Conservation (phyloP, 2,329 filamentous ascomycete species). For the Sporothrix brasiliensis region DNA sequence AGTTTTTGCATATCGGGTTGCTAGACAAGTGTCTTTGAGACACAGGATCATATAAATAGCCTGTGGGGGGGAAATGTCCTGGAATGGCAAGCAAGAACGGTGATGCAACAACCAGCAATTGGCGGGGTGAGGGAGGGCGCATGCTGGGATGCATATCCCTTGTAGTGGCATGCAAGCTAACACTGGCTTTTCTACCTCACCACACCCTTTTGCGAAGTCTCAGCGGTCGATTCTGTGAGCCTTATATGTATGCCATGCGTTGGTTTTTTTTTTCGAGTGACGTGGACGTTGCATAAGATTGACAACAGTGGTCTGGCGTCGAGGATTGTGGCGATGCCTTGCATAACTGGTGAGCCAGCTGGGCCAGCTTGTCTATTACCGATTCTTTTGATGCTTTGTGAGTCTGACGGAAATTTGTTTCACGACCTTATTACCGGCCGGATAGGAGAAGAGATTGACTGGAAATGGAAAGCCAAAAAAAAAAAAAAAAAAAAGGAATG, state of each 20-base stretch:
- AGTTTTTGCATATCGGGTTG: neutral
- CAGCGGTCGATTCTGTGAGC: neutral
- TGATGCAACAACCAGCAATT: neutral
- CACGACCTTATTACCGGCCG: neutral
- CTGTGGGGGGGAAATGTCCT: neutral
- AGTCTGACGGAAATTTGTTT: neutral
- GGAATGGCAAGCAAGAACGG: neutral
- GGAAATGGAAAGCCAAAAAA: neutral
- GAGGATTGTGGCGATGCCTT: constrained; percentile 18
- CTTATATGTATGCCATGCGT: neutral
- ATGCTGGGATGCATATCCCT: constrained; percentile 6
- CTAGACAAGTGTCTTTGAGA: neutral
- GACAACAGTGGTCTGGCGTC: neutral
- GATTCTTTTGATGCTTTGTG: neutral
- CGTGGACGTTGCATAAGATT: constrained; percentile 17
- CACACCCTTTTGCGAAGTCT: constrained; percentile 27
- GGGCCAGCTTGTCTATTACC: neutral
- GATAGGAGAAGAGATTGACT: neutral
- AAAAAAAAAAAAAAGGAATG: neutral
- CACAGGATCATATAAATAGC: neutral
- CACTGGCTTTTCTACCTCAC: constrained; percentile 25
- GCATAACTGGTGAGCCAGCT: constrained; percentile 3
- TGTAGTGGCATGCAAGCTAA: constrained; percentile 20
- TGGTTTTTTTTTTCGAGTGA: neutral
- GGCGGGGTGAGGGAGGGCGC: constrained; percentile 3